Evolutionary conservation across 2,329 filamentous ascomycete species (phyloP), one percentile per base, ranked within the genome.

Genomic region (Grosmannia serpens): DNA sequence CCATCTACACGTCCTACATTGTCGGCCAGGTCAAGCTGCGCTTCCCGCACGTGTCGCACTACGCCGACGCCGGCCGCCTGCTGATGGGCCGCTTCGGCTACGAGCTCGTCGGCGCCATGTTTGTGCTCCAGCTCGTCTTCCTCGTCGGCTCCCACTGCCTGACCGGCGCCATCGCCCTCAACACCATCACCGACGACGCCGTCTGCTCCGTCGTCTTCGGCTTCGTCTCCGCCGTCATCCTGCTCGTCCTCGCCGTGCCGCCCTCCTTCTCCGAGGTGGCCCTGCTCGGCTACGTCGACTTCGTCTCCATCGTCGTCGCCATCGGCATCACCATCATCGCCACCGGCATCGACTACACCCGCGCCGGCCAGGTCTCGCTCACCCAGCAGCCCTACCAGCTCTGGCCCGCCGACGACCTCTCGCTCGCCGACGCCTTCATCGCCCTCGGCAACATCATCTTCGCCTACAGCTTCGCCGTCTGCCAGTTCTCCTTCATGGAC

Each of bases 101-200:
- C 61, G 82, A 87, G 67, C 63, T 89, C 35, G 73, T 87, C 51
- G 84, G 83, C 27, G 70, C 74, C 62, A 83, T 80, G 62, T 84
- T 86, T 64, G 72, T 79, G 11, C 70, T 88, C 22, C 82, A 88
- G 69, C 74, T 89, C 46, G 72, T 86, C 58, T 87, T 89, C 71
- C 79, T 87, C 64, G 84, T 86, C 70, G 84, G 80, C 38, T 86
- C 84, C n/a, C 87, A 90, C 70, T 75, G 87, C 56, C 73, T 89
- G 61, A 87, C 85, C 0, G 88, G 88, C 63, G 79, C 78, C 35
- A 85, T 88, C 65, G 85, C 85, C 63, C 80, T 88, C 70, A 84
- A 84, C 64, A 82, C 77, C 55, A 74, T 89, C 56, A 84, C 83
- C 5, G 69, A 79, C 4, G 77, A 86, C 62, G 80, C 68, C 53